These are phyloP conservation scores for Kokia cookei DNA, from an alignment of 441 rosid species.

Conservation along the genomic window DNA sequence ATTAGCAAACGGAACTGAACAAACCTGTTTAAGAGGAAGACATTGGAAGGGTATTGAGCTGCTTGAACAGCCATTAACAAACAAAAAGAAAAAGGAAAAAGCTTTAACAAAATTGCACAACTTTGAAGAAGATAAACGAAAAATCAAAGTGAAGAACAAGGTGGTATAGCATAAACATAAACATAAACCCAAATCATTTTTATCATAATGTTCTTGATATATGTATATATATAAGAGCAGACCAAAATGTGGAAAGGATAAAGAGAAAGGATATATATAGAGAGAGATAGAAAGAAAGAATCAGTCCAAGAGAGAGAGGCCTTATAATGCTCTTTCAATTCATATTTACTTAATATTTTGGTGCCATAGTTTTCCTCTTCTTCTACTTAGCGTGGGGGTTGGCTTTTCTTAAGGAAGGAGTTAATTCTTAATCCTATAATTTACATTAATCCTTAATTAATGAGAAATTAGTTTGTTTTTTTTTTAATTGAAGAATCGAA, in stretches of 20 bases:
- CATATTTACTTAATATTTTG: conserved; percentile 8
- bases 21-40: conserved; percentile 76
- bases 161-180: background rate
- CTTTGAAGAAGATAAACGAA: conserved; percentile 3
- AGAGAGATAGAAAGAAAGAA: conserved; percentile 10
- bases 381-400: conserved; percentile 29
- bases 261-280: background rate
- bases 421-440: background rate
- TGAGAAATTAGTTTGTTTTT: background rate
- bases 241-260: background rate
- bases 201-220: conserved; percentile 1
- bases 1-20: background rate
- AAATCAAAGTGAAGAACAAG: background rate
- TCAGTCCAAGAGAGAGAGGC: conserved; percentile 40
- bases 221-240: background rate
- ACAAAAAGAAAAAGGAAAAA: background rate
- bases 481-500: background rate
- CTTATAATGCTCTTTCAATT: conserved; percentile 26
- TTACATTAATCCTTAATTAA: background rate
- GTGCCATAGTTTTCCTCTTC: conserved; percentile 20
- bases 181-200: background rate
- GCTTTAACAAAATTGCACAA: conserved; percentile 8
- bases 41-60: conserved; percentile 80
- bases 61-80: conserved; percentile 57
- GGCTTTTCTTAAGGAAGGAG: conserved; percentile 32